Evolutionary conservation across 1,284 basidiomycete genomes (phyloP).

Genomic region (Peniophora sp.): DNA sequence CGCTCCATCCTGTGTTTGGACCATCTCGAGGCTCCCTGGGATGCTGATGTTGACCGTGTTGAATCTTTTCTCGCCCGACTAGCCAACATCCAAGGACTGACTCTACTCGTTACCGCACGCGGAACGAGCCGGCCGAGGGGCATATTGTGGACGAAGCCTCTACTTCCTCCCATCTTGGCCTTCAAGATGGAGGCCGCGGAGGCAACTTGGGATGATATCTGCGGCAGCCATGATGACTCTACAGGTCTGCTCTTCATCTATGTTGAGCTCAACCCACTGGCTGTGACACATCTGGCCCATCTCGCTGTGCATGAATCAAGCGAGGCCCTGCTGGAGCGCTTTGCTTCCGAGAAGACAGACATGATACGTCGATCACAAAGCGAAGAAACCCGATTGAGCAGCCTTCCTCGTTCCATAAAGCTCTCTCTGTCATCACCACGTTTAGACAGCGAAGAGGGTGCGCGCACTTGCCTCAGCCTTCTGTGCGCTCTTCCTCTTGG

Average conservation of each 20-base stretch:
- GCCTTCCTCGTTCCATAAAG: conserved; percentile 7
- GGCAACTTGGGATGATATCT: conserved; percentile 4
- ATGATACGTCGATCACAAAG: conserved; percentile 3
- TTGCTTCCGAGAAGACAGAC: background rate
- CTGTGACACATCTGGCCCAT: conserved; percentile 8
- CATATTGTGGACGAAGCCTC: conserved; percentile 6
- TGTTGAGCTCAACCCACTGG: conserved; percentile 8
- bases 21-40: conserved; percentile 27
- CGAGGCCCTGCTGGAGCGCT: conserved; percentile 1
- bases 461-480: conserved; percentile 2
- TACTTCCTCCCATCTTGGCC: conserved; percentile 3
- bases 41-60: conserved; percentile 7
- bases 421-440: conserved; percentile 5
- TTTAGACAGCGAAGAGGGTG: conserved; percentile 2
- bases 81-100: background rate
- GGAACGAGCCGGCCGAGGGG: conserved; percentile 3
- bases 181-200: conserved; percentile 1
- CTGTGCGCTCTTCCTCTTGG: conserved; percentile 9
- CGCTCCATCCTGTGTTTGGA: conserved; percentile 21
- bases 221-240: conserved; percentile 1
- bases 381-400: conserved; percentile 1
- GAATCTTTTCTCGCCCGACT: conserved; percentile 5
- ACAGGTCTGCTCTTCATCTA: conserved; percentile 1
- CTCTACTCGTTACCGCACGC: conserved; percentile 5
- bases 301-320: conserved; percentile 4